Percentiles rank a stretch among this genome's conserved stretches.
Conservation (phyloP, 2,329 filamentous ascomycete genomes). For the Xylogone sp. region DNA sequence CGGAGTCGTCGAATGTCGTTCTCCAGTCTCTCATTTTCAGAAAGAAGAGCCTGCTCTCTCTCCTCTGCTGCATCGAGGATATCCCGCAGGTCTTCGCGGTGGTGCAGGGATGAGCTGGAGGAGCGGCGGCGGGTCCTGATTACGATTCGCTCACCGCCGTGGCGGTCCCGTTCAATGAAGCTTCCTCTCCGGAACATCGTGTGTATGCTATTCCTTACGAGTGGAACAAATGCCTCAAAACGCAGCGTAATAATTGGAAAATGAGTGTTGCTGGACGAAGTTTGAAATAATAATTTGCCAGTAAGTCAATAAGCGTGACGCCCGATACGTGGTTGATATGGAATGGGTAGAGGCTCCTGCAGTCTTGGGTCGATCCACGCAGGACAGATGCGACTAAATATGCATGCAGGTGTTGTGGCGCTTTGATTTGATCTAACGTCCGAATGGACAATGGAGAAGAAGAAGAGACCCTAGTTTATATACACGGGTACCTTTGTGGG, state of each 20-base stretch:
- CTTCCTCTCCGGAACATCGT: constrained; percentile 14
- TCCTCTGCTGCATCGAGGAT: constrained; percentile 16
- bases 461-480: neutral
- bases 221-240: neutral
- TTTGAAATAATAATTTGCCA: no score
- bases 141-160: constrained; percentile 16
- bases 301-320: no score
- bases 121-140: constrained; percentile 2
- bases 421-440: neutral
- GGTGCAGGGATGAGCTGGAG: constrained; percentile 6
- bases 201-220: constrained; percentile 14
- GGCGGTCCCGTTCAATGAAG: constrained; percentile 15
- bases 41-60: constrained; percentile 9
- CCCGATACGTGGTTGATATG: no score
- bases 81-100: constrained; percentile 6
- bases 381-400: neutral
- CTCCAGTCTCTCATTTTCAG: constrained; percentile 6
- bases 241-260: no score
- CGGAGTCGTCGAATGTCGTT: constrained; percentile 7
- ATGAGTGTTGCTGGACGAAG: no score
- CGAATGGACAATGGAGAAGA: neutral
- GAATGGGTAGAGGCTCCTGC: neutral
- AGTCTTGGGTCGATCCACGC: neutral
- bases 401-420: neutral
- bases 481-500: neutral